phyloP scores from a whole-genome alignment of 176 grass and related monocot species.

The Carex parvula region DNA sequence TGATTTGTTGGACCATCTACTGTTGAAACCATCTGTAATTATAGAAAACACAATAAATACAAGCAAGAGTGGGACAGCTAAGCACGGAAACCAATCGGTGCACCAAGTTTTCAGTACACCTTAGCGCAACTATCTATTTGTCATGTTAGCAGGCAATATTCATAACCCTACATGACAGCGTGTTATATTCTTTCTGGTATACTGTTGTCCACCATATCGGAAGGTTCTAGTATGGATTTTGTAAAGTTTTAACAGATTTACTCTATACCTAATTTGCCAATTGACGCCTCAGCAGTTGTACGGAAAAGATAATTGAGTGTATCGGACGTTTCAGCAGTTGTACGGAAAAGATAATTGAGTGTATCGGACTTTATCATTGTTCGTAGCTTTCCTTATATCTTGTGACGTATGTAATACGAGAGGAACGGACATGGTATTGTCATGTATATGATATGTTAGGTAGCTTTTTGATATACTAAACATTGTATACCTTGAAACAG shows the following conservation, averaged over 20 bases:
- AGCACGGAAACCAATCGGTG: neutral
- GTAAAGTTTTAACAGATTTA: neutral
- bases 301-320: neutral
- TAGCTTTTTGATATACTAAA: neutral
- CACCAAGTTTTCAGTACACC: neutral
- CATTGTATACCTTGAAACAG: neutral
- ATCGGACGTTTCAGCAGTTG: neutral
- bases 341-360: neutral
- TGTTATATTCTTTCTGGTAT: constrained; percentile 4
- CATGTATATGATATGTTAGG: constrained; percentile 5
- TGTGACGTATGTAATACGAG: neutral
- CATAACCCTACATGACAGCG: neutral
- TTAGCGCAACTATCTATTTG: neutral
- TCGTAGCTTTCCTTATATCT: neutral
- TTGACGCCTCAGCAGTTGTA: neutral
- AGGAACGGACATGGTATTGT: neutral
- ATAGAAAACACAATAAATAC: neutral
- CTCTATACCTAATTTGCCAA: neutral
- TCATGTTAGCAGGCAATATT: neutral
- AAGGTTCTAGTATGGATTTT: neutral
- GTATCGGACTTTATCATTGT: neutral
- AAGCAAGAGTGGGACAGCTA: neutral
- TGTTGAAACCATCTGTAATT: neutral
- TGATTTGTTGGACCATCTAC: neutral
- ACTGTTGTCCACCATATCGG: neutral